Base-by-base conservation (phyloP, 192 early-diverging fungal species). In the Linnemannia elongata region DNA sequence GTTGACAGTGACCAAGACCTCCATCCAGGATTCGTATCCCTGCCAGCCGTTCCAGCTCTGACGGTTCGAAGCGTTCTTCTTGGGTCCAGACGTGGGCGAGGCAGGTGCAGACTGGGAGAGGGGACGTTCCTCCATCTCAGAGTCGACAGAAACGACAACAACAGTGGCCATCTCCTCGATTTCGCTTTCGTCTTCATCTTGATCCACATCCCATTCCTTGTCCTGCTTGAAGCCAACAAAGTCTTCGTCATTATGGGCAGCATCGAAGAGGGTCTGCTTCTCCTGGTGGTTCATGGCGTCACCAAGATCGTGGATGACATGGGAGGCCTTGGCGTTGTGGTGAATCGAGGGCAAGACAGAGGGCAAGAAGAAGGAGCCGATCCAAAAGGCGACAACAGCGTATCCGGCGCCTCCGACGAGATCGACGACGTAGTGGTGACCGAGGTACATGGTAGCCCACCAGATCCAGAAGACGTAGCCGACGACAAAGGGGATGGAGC, bases 361-460 rank as follows among this genome's bases (percentile, higher is more conserved):
- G 33, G 88, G 92, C 42, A 92, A 63, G 69, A 88, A 90, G 49
- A 79, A 85, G 47, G 88, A 88, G 4, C 90, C 89, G 36, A 88
- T 74, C 72, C 85, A 92, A 72, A 92, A 95, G 9, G 91, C 88
- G 22, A 93, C 89, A 12, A 91, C 83, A 8, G 94, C 92, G 85
- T 94, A 95, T 36, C 94, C 80, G 39, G 89, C 89, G 9, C 95
- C 95, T 54, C 93, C 94, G 36, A 94, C 89, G 22, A 96, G 76
- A 82, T 96, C 95, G 57, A 94, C 90, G 78, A 96, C 91, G 81
- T 96, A 96, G 78, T 96, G 94, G 78, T 95, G 95, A 1, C 92
- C 91, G 10, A 95, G 84, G 81, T 96, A 96, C 92, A 95, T 95
- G 78, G 94, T 95, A 0, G 94, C 92, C 94, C 93, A 94, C 95